Percentiles rank a stretch among this genome's conserved stretches.
Evolutionary conservation across 2,329 filamentous ascomycete species (phyloP).

Genomic region (Penicillium hordei): DNA sequence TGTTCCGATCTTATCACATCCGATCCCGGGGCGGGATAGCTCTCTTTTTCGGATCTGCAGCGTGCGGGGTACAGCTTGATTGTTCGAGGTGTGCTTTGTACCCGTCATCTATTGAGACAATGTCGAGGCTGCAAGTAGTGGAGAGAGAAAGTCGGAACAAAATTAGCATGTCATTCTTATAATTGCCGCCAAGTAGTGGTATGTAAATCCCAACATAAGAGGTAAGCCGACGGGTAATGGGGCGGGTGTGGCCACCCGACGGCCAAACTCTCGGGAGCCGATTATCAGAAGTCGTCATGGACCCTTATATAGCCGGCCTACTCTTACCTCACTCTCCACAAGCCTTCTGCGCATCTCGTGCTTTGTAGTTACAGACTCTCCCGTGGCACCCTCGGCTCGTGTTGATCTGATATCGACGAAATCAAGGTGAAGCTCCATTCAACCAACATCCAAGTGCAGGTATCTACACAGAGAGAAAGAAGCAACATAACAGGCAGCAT

Average conservation of each 20-base stretch:
- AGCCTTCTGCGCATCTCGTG: neutral
- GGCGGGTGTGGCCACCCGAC: slow-evolving; percentile 15
- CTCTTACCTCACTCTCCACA: neutral
- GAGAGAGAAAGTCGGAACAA: no score
- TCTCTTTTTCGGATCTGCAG: slow-evolving; percentile 5
- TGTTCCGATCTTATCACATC: slow-evolving; percentile 6
- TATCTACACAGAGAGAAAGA: neutral
- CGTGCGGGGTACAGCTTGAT: neutral
- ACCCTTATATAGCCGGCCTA: slow-evolving; percentile 3
- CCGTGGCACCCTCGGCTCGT: neutral
- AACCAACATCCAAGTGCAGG: neutral
- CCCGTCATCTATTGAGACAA: no score
- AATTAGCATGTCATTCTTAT: neutral
- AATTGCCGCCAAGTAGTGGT: neutral
- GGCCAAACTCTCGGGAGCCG: slow-evolving; percentile 15
- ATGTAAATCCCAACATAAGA: neutral
- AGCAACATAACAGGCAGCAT: slow-evolving; percentile 18
- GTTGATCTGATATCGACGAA: neutral
- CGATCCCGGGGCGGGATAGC: slow-evolving; percentile 3
- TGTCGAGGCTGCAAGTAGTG: neutral
- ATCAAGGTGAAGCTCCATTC: neutral
- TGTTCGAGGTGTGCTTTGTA: neutral
- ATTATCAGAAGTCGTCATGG: slow-evolving; percentile 1
- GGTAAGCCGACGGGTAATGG: neutral
- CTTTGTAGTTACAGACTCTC: neutral